Evolutionary conservation across 2,329 filamentous ascomycete genomes (phyloP).

Genomic region (Venturia nashicola): DNA sequence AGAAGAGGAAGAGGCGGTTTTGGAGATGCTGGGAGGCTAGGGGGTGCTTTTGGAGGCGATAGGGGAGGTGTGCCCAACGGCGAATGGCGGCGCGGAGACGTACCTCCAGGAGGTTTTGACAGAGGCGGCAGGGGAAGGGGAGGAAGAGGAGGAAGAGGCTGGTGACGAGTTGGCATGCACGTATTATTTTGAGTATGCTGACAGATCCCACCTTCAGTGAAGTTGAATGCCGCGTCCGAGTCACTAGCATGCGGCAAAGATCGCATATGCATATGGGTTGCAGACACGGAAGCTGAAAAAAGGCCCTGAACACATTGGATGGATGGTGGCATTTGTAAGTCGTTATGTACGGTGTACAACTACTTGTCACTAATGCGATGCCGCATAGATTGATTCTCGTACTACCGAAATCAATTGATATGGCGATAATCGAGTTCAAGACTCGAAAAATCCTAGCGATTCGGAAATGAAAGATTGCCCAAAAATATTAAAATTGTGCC

Average conservation of each 20-base stretch:
- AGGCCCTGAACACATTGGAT: background rate
- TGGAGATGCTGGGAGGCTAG: constrained; percentile 11
- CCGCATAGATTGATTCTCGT: background rate
- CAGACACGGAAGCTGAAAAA: background rate
- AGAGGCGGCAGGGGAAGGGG: background rate
- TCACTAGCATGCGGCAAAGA: background rate
- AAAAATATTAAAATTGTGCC: background rate
- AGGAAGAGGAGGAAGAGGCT: constrained; percentile 8
- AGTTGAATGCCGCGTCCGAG: background rate
- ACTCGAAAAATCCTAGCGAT: background rate
- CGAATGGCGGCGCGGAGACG: constrained; percentile 28
- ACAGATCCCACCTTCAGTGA: background rate
- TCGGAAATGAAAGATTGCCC: background rate
- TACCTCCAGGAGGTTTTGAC: background rate
- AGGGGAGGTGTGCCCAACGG: constrained; percentile 19
- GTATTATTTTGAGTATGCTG: background rate
- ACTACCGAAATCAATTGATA: background rate
- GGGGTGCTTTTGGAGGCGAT: background rate
- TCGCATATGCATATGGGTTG: background rate
- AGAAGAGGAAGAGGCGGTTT: constrained; percentile 16
- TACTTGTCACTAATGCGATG: background rate
- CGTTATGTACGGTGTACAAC: background rate
- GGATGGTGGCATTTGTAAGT: background rate
- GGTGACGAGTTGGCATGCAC: background rate
- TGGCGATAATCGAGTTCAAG: background rate